phyloP scores from a whole-genome alignment of 805 yeast species.

The Kluyveromyces starmeri region DNA sequence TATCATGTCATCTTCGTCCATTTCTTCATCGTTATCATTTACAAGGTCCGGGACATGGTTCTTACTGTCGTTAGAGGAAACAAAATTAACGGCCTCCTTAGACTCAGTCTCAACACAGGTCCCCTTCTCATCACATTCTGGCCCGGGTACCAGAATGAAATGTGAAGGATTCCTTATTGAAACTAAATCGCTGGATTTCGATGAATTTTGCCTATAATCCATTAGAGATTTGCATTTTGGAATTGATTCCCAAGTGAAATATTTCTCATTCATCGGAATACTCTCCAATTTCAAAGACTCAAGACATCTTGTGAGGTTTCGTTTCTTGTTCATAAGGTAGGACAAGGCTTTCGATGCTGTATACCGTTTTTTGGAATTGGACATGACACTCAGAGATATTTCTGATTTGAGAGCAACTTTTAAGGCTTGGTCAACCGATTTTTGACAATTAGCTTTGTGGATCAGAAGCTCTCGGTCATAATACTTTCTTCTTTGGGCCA shows the following conservation, averaged over 20 bases:
- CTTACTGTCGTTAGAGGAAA: too few species aligned
- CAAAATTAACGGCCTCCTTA: not conserved
- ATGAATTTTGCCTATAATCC: not conserved
- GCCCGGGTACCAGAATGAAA: constrained; percentile 2
- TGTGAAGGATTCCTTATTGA: constrained; percentile 4
- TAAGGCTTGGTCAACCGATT: constrained; percentile 3
- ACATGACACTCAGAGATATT: not conserved
- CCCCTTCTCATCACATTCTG: not conserved
- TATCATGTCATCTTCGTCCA: too few species aligned
- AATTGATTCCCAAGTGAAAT: constrained; percentile 4
- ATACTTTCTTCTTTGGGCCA: constrained; percentile 1
- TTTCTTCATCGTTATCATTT: too few species aligned
- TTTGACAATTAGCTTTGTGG: constrained; percentile 4
- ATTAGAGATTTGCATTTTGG: constrained; percentile 5
- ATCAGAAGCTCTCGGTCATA: constrained; percentile 2
- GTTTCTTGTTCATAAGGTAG: constrained; percentile 3
- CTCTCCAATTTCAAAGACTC: constrained; percentile 1
- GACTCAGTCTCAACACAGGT: not conserved
- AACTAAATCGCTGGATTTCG: not conserved
- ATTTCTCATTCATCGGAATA: constrained; percentile 5
- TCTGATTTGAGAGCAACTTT: constrained; percentile 2
- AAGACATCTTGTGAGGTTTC: constrained; percentile 2
- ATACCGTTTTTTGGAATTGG: constrained; percentile 1
- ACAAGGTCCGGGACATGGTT: too few species aligned
- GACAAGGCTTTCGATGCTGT: not conserved